Evolutionary conservation across 108 stramenopile genomes (phyloP).

Genomic region (Skeletonema menzelii): DNA sequence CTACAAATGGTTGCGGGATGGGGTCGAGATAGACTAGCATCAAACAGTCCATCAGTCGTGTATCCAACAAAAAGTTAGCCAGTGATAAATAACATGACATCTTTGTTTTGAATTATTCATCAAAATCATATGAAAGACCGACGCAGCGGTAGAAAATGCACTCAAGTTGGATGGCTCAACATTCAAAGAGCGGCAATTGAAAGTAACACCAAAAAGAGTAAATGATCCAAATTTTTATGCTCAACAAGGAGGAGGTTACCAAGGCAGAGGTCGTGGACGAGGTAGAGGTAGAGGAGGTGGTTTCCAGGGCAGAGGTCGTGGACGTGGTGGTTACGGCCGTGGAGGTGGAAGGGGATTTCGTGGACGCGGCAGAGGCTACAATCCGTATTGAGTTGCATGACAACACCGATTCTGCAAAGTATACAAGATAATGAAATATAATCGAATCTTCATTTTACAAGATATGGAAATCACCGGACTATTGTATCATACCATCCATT

Average conservation of each 20-base stretch:
- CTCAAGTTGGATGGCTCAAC: slow-evolving; percentile 91
- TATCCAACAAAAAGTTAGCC: neutral
- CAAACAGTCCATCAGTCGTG: neutral
- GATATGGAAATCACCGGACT: neutral
- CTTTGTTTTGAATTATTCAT: slow-evolving; percentile 27
- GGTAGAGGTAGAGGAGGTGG: slow-evolving; percentile 37
- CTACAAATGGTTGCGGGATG: slow-evolving; percentile 14
- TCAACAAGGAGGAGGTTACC: slow-evolving; percentile 38
- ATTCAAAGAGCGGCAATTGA: slow-evolving; percentile 92
- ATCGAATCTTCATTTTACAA: neutral
- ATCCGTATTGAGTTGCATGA: neutral
- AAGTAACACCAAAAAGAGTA: slow-evolving; percentile 88
- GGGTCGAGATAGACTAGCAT: neutral
- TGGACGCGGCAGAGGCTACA: slow-evolving; percentile 27
- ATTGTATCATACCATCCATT: neutral
- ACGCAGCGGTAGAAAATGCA: slow-evolving; percentile 91
- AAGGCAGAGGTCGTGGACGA: slow-evolving; percentile 44
- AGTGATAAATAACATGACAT: neutral
- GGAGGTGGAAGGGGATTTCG: slow-evolving; percentile 39
- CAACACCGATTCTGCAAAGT: neutral
- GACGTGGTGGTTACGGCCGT: slow-evolving; percentile 37
- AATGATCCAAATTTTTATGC: slow-evolving; percentile 75
- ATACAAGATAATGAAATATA: neutral
- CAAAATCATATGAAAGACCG: slow-evolving; percentile 49
- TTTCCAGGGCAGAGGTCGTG: slow-evolving; percentile 11